Conservation (phyloP, 179 eudicot species). For the Corrigiola litoralis region DNA sequence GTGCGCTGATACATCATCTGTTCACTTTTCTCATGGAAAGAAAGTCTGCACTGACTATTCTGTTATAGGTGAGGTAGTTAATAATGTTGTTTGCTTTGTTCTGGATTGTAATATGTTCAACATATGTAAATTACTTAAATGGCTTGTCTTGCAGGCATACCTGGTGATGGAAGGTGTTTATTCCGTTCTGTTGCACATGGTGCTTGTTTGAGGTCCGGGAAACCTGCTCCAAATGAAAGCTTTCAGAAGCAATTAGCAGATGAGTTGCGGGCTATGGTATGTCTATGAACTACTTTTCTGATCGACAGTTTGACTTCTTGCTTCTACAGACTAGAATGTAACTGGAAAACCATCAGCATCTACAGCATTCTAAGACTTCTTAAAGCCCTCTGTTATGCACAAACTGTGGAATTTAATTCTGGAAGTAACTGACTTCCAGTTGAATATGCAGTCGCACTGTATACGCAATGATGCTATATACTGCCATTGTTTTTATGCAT, state of each 20-base stretch:
- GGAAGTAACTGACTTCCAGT: too few relatives aligned
- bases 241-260: constrained; percentile 82
- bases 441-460: too few relatives aligned
- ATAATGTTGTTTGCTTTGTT: neutral
- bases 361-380: too few relatives aligned
- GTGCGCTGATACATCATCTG: constrained; percentile 30
- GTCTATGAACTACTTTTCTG: constrained; percentile 16
- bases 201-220: constrained; percentile 73
- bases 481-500: too few relatives aligned
- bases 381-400: neutral
- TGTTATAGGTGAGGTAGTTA: constrained; percentile 56
- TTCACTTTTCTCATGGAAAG: constrained; percentile 58
- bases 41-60: constrained; percentile 68
- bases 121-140: constrained; percentile 3
- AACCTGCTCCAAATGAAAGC: constrained; percentile 69
- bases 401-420: too few relatives aligned
- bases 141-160: constrained; percentile 60
- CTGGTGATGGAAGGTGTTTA: constrained; percentile 97
- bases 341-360: neutral
- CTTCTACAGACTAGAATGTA: neutral
- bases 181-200: constrained; percentile 97
- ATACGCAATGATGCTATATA: too few relatives aligned
- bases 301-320: neutral
- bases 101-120: neutral
- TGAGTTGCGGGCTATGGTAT: constrained; percentile 74